Percentiles rank a stretch among this genome's conserved stretches.
These are phyloP conservation scores for Pseudocercospora fuligena DNA, from an alignment of 2,329 filamentous ascomycete species.

Conservation along the genomic window DNA sequence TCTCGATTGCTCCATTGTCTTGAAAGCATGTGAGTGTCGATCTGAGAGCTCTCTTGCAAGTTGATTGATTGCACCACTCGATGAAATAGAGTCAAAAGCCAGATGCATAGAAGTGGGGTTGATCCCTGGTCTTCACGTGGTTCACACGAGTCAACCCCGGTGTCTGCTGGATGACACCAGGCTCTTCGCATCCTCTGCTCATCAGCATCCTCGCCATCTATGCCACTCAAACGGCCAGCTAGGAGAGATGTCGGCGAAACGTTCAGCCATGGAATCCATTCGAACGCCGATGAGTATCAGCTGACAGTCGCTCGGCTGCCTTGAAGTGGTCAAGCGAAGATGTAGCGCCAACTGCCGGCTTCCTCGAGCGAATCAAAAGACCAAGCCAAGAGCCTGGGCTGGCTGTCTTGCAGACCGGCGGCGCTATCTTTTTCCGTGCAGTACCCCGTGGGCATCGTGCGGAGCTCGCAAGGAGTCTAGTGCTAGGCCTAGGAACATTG, in stretches of 20 bases:
- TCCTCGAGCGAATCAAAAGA: not conserved
- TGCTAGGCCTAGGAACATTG: conserved; percentile 2
- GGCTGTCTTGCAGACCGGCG: not conserved
- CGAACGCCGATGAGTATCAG: conserved; percentile 6
- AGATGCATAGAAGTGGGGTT: not conserved
- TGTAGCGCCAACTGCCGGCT: conserved; percentile 1
- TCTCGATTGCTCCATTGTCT: no score
- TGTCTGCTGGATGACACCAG: not conserved
- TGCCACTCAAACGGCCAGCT: not conserved
- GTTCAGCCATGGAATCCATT: conserved; percentile 9
- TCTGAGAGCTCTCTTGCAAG: no score
- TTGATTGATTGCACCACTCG: no score
- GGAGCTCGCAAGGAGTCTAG: not conserved
- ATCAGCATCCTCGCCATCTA: not conserved
- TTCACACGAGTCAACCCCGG: not conserved
- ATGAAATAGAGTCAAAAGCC: not conserved
- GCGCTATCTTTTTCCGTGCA: conserved; percentile 11
- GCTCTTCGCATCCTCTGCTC: not conserved
- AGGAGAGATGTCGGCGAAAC: conserved; percentile 7
- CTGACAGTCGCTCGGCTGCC: conserved; percentile 5
- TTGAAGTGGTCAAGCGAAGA: not conserved
- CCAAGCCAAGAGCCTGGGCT: not conserved
- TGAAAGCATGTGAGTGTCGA: no score
- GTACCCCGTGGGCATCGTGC: conserved; percentile 8
- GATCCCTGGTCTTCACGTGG: conserved; percentile 2